These are phyloP conservation scores for Cordyceps fumosorosea DNA, from an alignment of 2,329 filamentous ascomycete genomes.

Conservation along the genomic window DNA sequence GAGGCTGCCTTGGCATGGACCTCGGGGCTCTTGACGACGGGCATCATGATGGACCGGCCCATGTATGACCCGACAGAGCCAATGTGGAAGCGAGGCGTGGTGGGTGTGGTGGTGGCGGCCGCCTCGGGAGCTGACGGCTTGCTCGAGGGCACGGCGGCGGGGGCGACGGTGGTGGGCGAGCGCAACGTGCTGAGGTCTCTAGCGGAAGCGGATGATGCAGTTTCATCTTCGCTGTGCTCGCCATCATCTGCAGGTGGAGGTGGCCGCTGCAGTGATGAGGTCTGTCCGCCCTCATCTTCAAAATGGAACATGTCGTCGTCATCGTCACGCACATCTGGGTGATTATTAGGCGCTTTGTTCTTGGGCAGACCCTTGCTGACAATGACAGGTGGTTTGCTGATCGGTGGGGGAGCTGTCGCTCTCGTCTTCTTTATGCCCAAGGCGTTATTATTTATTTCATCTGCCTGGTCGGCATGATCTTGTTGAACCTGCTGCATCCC, in stretches of 20 bases:
- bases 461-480: slow-evolving; percentile 16
- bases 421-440: slow-evolving; percentile 27
- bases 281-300: slow-evolving; percentile 30
- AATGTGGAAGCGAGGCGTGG: slow-evolving; percentile 28
- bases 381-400: slow-evolving; percentile 16
- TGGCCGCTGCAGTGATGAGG: slow-evolving; percentile 21
- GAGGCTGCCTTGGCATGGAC: slow-evolving; percentile 42
- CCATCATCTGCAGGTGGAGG: not conserved
- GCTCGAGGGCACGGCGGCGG: slow-evolving; percentile 36
- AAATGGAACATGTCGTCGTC: slow-evolving; percentile 43
- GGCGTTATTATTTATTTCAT: slow-evolving; percentile 20
- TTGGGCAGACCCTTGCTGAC: slow-evolving; percentile 16
- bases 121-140: slow-evolving; percentile 22
- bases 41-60: slow-evolving; percentile 46
- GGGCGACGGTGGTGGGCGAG: slow-evolving; percentile 34
- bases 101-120: slow-evolving; percentile 22
- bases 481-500: slow-evolving; percentile 12
- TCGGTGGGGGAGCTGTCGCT: slow-evolving; percentile 21
- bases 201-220: slow-evolving; percentile 11
- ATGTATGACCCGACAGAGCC: slow-evolving; percentile 48
- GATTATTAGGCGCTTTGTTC: slow-evolving; percentile 13
- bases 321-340: slow-evolving; percentile 22
- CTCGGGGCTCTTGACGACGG: slow-evolving; percentile 42
- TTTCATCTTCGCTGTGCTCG: slow-evolving; percentile 30
- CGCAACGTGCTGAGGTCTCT: slow-evolving; percentile 11